phyloP scores from a whole-genome alignment of 306 rosid genomes.

The Hippophae rhamnoides region DNA sequence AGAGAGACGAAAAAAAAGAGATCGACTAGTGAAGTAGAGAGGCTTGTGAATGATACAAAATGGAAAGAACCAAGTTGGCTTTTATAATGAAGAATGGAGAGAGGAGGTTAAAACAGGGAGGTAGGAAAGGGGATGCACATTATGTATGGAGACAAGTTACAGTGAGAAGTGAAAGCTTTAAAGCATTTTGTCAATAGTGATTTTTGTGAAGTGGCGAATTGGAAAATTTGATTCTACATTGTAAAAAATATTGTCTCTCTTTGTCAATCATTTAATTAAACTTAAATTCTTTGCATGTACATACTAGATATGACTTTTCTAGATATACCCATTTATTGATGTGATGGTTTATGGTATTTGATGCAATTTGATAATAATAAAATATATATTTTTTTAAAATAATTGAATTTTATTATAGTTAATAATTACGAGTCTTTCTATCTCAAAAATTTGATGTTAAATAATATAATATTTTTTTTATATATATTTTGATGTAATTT shows the following conservation, averaged over 20 bases:
- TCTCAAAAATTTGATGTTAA: no score
- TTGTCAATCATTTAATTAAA: not conserved
- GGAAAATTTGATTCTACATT: not conserved
- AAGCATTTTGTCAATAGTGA: not conserved
- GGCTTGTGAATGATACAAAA: conserved; percentile 17
- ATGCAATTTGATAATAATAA: not conserved
- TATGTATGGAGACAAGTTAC: not conserved
- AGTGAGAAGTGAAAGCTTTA: not conserved
- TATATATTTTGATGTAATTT: no score
- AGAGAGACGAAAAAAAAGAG: conserved; percentile 10
- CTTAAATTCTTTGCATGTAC: not conserved
- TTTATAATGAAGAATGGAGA: conserved; percentile 6
- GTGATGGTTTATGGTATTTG: not conserved
- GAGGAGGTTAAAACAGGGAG: not conserved
- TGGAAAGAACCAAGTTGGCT: conserved; percentile 19
- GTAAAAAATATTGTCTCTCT: not conserved
- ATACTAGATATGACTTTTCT: not conserved
- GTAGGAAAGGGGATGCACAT: no score
- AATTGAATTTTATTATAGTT: no score
- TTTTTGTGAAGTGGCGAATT: not conserved
- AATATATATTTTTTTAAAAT: no score
- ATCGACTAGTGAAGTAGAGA: not conserved
- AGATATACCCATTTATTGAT: not conserved
- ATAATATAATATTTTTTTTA: no score
- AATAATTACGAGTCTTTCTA: no score